phyloP scores from a whole-genome alignment of 176 grass and related monocot genomes.

The Phoenix roebelenii region DNA sequence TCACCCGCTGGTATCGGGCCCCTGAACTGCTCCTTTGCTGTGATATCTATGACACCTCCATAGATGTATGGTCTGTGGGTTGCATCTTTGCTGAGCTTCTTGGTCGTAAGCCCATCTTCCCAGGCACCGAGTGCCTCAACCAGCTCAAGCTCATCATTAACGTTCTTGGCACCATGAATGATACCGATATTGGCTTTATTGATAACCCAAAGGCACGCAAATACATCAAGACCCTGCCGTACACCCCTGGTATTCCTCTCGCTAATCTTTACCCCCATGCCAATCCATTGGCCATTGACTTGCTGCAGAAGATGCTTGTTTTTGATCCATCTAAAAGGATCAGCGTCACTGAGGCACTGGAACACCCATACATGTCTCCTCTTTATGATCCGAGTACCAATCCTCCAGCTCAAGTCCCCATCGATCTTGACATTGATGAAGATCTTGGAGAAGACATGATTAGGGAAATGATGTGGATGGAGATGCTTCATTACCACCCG shows the following conservation, averaged over 20 bases:
- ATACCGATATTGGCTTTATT: slow-evolving; percentile 33
- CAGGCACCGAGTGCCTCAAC: slow-evolving; percentile 37
- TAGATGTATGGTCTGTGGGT: slow-evolving; percentile 43
- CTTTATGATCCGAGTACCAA: slow-evolving; percentile 26
- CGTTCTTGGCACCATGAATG: slow-evolving; percentile 31
- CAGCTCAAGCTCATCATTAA: slow-evolving; percentile 40
- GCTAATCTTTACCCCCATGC: slow-evolving; percentile 27
- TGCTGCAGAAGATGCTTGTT: slow-evolving; percentile 35
- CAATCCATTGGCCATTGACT: slow-evolving; percentile 31
- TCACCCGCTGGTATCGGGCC: slow-evolving; percentile 41
- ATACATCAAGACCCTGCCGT: slow-evolving; percentile 38
- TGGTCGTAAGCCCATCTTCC: slow-evolving; percentile 40
- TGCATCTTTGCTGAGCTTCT: slow-evolving; percentile 45
- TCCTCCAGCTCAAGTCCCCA: slow-evolving; percentile 29
- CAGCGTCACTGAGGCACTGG: slow-evolving; percentile 27
- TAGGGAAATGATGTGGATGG: slow-evolving; percentile 40
- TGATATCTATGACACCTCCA: slow-evolving; percentile 33
- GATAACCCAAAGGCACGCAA: slow-evolving; percentile 34
- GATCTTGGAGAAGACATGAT: slow-evolving; percentile 33
- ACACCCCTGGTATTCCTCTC: slow-evolving; percentile 30
- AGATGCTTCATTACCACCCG: slow-evolving; percentile 35
- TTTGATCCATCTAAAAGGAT: slow-evolving; percentile 38
- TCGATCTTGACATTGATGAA: slow-evolving; percentile 36
- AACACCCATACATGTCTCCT: slow-evolving; percentile 34
- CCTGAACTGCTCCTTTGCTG: slow-evolving; percentile 44